Conservation (phyloP, 352 stramenopile genomes). For the Phytopythium mirpurense region DNA sequence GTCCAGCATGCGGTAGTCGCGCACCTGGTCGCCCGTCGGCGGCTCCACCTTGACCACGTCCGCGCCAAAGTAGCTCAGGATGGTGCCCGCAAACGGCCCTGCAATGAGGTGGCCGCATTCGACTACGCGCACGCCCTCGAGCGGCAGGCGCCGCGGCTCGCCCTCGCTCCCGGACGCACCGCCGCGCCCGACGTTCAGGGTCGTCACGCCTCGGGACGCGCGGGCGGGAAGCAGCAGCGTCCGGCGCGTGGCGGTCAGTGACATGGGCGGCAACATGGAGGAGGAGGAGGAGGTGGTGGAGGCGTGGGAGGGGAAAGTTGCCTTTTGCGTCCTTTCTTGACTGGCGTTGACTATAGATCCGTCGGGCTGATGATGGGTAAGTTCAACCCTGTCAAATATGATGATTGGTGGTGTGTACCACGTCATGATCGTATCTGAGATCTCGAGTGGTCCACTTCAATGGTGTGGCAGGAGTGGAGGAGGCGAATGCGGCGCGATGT, state of each 20-base stretch:
- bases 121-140: constrained; percentile 68
- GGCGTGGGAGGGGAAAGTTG: not conserved
- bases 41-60: constrained; percentile 91
- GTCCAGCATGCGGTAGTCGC: constrained; percentile 75
- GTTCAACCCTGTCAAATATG: constrained; percentile 21
- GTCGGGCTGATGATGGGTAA: constrained; percentile 2
- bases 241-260: not conserved
- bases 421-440: not conserved
- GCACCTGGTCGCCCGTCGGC: constrained; percentile 77
- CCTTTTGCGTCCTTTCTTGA: not conserved
- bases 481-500: constrained; percentile 15
- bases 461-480: constrained; percentile 13
- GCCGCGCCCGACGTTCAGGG: constrained; percentile 10
- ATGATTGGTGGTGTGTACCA: constrained; percentile 1
- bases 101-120: constrained; percentile 81
- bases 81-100: constrained; percentile 74
- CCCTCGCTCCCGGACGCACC: not conserved
- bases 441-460: constrained; percentile 5
- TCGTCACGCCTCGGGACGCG: constrained; percentile 23
- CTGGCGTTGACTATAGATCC: not conserved
- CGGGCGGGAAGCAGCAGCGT: not conserved
- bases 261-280: not conserved
- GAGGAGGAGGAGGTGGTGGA: not conserved
- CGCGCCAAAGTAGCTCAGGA: constrained; percentile 86
- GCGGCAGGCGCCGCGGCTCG: constrained; percentile 27